phyloP scores from a whole-genome alignment of 306 rosid species.

The Vigna angularis region DNA sequence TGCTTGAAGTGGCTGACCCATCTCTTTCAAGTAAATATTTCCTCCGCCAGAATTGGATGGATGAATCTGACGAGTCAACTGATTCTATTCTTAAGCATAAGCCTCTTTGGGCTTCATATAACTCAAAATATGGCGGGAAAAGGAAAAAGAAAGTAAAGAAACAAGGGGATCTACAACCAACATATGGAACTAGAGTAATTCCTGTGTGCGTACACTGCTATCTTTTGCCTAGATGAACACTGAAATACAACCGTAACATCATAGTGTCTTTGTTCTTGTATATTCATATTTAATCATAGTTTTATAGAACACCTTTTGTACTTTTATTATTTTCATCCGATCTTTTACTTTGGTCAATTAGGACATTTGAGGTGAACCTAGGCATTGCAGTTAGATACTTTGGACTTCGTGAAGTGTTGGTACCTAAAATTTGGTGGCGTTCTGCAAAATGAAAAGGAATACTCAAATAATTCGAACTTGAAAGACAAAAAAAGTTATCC shows the following conservation, averaged over 20 bases:
- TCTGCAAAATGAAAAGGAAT: slow-evolving; percentile 31
- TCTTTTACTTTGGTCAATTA: slow-evolving; percentile 9
- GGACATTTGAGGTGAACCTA: slow-evolving; percentile 19
- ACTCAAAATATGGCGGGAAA: slow-evolving; percentile 65
- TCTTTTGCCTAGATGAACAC: slow-evolving; percentile 40
- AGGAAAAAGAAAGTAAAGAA: slow-evolving; percentile 62
- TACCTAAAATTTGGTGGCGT: background rate
- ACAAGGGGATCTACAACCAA: slow-evolving; percentile 79
- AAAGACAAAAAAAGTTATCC: background rate
- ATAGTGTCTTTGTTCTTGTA: slow-evolving; percentile 11
- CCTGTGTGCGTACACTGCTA: slow-evolving; percentile 84
- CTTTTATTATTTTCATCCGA: slow-evolving; percentile 29
- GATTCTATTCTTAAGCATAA: slow-evolving; percentile 94
- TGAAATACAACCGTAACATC: slow-evolving; percentile 9
- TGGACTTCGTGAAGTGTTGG: background rate
- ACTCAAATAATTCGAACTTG: slow-evolving; percentile 15
- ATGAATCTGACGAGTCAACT: slow-evolving; percentile 63
- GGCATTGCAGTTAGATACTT: slow-evolving; percentile 29
- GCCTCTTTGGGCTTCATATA: slow-evolving; percentile 93
- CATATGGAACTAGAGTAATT: slow-evolving; percentile 96
- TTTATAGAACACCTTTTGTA: slow-evolving; percentile 21
- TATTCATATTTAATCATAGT: slow-evolving; percentile 11
- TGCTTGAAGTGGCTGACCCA: slow-evolving; percentile 98
- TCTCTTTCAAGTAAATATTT: slow-evolving; percentile 89
- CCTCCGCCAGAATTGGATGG: slow-evolving; percentile 89